Base-by-base conservation (phyloP, 192 early-diverging fungal species). In the Lobosporangium transversale region DNA sequence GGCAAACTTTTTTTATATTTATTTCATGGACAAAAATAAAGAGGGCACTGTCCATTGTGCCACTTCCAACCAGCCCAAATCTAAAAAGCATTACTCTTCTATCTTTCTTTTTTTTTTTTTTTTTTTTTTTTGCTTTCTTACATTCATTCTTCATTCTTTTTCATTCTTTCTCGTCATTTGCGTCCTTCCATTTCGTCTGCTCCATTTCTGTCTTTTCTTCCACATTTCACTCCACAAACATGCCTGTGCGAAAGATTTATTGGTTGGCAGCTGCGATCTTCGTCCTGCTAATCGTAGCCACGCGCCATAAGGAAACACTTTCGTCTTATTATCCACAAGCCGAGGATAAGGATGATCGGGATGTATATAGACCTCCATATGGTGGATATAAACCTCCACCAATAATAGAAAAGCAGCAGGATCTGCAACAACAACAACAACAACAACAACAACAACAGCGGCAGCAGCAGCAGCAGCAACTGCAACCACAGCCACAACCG, bases 211-310 rank as follows among this genome's bases (percentile, higher is more conserved):
- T 32, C 53, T 57, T 26, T 33, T 48, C 21, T 40, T 47, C 44
- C 24, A 54, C 54, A 29, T 37, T n/a, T n/a, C n/a, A n/a, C n/a
- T n/a, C n/a, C 61, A 47, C 45, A 59, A 43, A 18, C 43, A 69
- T 70, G 78, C 47, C 67, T 20, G 14, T 42, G 26, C 40, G 49
- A 45, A 80, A 53, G 47, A 49, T 51, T n/a, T 66, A 67, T 47
- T 43, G 26, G 43, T 20, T 67, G 23, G 53, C 43, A n/a, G 73
- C 48, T 33, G 21, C 60, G 30, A n/a, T 76, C 44, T 55, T 67
- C 44, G 55, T 76, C 73, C 48, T 67, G 56, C 33, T 56, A 35
- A 15, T 76, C 18, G 10, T 76, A 56, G 32, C 68, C 11, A 62
- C 65, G 11, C 53, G 58, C 23, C 50, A 53, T 43, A 51, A 26